Conservation (phyloP, 306 rosid species). For the Lotus japonicus region DNA sequence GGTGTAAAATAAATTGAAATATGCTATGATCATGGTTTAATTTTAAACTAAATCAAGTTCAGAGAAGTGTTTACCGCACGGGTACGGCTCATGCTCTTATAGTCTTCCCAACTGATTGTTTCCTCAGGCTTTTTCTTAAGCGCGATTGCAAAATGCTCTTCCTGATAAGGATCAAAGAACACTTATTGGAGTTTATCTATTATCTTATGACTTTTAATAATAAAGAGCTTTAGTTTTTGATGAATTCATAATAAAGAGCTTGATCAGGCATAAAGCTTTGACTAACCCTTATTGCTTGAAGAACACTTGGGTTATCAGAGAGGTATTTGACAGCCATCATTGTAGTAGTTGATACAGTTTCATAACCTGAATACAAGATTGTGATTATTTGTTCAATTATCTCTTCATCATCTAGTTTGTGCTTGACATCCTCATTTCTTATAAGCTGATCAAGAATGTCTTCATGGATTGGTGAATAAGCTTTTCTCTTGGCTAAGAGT, state of each 20-base stretch:
- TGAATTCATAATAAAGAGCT: too few species aligned
- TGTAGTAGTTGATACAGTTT: constrained; percentile 78
- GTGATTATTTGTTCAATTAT: constrained; percentile 62
- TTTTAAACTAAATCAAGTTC: neutral
- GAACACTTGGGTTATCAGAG: constrained; percentile 61
- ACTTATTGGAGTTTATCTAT: too few species aligned
- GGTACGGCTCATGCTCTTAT: constrained; percentile 51
- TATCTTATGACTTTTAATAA: too few species aligned
- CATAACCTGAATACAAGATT: constrained; percentile 70
- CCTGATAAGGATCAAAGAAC: too few species aligned
- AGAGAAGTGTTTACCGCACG: constrained; percentile 42
- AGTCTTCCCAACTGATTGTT: constrained; percentile 53
- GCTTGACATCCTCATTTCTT: constrained; percentile 36
- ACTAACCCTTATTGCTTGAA: constrained; percentile 50
- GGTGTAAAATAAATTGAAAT: neutral
- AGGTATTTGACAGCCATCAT: constrained; percentile 80
- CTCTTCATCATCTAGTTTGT: constrained; percentile 56
- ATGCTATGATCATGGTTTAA: neutral
- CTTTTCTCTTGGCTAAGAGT: constrained; percentile 48
- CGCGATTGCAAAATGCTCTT: constrained; percentile 62
- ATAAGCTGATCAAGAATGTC: constrained; percentile 53
- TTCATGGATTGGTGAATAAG: constrained; percentile 21
- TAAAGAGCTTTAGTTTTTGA: too few species aligned
- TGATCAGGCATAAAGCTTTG: neutral
- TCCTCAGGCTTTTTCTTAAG: constrained; percentile 42